Conservation (phyloP, 192 early-diverging fungal species). For the Dissophora ornata region DNA sequence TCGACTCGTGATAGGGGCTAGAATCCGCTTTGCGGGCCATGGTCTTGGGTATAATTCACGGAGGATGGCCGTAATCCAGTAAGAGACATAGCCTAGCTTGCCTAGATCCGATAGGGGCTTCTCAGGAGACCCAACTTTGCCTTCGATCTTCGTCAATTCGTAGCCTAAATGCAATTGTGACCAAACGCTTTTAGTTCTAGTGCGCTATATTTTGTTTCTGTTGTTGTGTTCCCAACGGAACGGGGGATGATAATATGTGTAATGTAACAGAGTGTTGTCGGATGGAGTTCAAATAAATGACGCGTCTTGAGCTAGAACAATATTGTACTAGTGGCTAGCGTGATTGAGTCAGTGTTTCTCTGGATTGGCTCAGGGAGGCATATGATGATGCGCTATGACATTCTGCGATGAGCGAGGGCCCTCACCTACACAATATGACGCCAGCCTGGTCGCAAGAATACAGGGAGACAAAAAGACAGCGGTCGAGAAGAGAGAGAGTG, state of each 20-base stretch:
- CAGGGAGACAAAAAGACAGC: conserved; percentile 3
- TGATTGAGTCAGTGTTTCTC: neutral
- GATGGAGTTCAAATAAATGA: no score
- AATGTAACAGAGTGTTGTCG: no score
- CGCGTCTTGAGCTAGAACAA: neutral
- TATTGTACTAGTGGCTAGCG: no score
- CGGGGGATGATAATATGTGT: no score
- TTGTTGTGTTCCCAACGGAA: no score
- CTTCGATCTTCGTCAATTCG: conserved; percentile 76
- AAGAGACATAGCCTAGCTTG: conserved; percentile 80
- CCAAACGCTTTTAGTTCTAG: no score
- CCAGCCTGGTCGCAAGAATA: no score
- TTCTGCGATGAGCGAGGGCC: no score
- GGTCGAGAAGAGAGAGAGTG: neutral
- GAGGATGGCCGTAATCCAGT: conserved; percentile 83
- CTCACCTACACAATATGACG: no score
- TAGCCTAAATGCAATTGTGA: conserved; percentile 68
- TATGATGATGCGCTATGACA: no score
- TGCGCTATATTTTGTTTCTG: no score
- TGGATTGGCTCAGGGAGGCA: no score
- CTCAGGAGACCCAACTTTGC: conserved; percentile 85
- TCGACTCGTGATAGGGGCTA: conserved; percentile 3
- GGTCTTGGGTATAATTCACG: conserved; percentile 54
- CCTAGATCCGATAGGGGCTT: conserved; percentile 90
- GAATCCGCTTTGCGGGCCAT: conserved; percentile 28